phyloP scores from a whole-genome alignment of 2,329 filamentous ascomycete species.

The Eutypa lata region DNA sequence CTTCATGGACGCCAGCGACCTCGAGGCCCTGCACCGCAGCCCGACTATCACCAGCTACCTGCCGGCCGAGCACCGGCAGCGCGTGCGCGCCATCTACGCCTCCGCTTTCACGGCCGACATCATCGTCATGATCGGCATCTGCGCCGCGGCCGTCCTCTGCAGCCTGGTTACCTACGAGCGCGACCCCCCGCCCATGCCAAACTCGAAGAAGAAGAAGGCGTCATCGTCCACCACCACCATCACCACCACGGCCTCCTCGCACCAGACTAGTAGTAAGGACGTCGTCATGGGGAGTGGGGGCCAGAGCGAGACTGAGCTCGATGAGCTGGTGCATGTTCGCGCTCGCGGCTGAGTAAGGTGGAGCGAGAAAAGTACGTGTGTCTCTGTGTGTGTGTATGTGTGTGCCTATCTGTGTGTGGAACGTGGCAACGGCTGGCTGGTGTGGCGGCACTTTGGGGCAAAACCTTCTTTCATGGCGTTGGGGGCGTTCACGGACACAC shows the following conservation, averaged over 20 bases:
- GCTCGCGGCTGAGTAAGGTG: constrained; percentile 1
- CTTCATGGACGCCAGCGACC: constrained; percentile 33
- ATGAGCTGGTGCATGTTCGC: constrained; percentile 16
- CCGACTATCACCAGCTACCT: constrained; percentile 37
- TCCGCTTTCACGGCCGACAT: constrained; percentile 44
- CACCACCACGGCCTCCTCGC: neutral
- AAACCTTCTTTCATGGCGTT: too few species aligned
- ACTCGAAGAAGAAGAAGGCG: too few species aligned
- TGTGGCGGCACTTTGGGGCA: too few species aligned
- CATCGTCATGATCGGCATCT: constrained; percentile 43
- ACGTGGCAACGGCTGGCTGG: too few species aligned
- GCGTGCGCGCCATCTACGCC: constrained; percentile 41
- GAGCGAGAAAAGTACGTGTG: too few species aligned
- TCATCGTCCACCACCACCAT: too few species aligned
- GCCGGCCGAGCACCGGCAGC: constrained; percentile 27
- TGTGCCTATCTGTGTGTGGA: too few species aligned
- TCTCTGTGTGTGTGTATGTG: too few species aligned
- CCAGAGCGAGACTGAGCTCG: constrained; percentile 29
- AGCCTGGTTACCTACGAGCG: constrained; percentile 44
- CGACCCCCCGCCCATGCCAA: constrained; percentile 32
- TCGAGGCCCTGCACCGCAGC: constrained; percentile 42
- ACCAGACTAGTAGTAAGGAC: constrained; percentile 23
- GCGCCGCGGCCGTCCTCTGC: constrained; percentile 39
- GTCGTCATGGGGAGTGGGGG: constrained; percentile 15
- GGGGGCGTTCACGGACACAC: too few species aligned